Base-by-base conservation (phyloP, 208 protist species). In the Blastocrithidia nonstop region DNA sequence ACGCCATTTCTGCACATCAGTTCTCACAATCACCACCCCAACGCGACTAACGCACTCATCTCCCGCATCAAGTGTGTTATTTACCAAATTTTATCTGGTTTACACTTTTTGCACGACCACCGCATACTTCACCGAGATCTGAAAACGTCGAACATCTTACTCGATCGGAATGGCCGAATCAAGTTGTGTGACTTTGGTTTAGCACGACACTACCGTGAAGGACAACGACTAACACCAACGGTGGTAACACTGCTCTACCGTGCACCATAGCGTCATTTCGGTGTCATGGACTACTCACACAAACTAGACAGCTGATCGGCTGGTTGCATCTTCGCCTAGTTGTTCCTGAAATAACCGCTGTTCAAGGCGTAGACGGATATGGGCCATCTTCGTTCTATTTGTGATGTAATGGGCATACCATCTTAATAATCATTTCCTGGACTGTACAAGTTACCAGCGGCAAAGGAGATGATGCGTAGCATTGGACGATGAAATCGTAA, bases 321-420 rank as follows among this genome's bases (percentile, higher is more conserved):
- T 3, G 95, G 90, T 13, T 98, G 95, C 74, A 97, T 99, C 21
- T 62, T 99, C 26, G 97, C 93, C 3, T 97, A 99, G 68, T 58
- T 99, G 9, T 85, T 99, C 35, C 50, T 99, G 2, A 94, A 96
- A 26, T 66, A 82, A 28, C 97, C 97, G 5, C 75, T 99, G 9
- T 99, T 99, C 29, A 62, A 52, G 24, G 84, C 88, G 6, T 52
- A 61, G n/a, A 62, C 43, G 1, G 93, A 97, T 41, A 53, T 61
- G 21, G 73, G 88, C 36, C 85, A 95, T 50, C 66, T 96, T 8
- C 60, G 58, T n/a, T 67, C 66, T 4, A 61, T 97, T 16, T 95
- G 87, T 40, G 54, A 88, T 36, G 54, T 86, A n/a, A 61, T 98
- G 35, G 93, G 95, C 40, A 97, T 95, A 9, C 96, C 97, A 2